Evolutionary conservation across 129 eudicot genomes (phyloP), one percentile per base, ranked within the genome.

Genomic region (Centrapalus pauciflorus): DNA sequence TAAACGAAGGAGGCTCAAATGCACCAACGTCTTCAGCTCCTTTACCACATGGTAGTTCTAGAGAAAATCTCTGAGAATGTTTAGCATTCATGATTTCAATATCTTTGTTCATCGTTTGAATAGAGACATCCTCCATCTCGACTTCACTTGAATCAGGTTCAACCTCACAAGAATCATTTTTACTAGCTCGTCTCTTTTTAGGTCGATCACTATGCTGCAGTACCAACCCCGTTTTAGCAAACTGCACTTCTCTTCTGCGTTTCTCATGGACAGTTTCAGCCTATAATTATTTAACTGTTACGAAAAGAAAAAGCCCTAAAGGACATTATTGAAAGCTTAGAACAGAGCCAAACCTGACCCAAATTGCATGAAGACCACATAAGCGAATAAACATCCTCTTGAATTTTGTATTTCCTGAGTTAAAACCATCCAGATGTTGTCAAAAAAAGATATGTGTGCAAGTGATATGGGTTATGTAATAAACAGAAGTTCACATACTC

Each of bases 321-420:
- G 24, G 2, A 24, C 33, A 1, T 0, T 50, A 28, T 59, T 38
- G 24, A 40, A 21, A 51, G 19, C 7, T 23, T 26, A 23, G 16
- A 14, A 59, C 5, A n/a, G 28, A 12, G 48, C 16, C 73, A 38
- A 61, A 88, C 98, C 99, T 89, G 97, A 20, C 99, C 97, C 75
- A 94, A 74, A 69, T 77, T 89, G 68, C 87, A 62, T 40, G 99
- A 86, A 56, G 99, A 93, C 87, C 83, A 86, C 92, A 93, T 70
- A 32, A 86, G 83, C 38, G 96, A 78, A 78, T 84, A 82, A n/a
- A 80, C 83, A 82, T 82, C 95, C 2, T 89, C 95, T 40, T 64
- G 77, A 58, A 94, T 76, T 80, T 84, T 84, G 79, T 86, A 80
- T 77, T 86, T 94, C 88, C 97, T 94, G 79, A 76, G 10, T 60